These are phyloP conservation scores for Niebla homalea DNA, from an alignment of 495 filamentous ascomycete species.

Conservation along the genomic window DNA sequence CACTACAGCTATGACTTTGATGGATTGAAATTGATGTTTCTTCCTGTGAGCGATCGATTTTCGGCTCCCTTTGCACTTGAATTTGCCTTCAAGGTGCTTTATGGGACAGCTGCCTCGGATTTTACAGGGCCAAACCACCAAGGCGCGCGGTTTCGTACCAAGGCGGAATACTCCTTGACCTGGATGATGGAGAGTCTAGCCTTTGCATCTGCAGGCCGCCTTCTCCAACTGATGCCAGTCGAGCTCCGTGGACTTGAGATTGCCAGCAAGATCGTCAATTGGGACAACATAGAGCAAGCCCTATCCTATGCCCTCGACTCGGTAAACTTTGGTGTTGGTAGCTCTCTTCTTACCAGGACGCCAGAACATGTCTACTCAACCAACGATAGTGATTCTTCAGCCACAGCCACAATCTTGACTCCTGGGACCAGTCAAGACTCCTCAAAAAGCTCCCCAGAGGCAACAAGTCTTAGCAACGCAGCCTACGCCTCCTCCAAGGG, in stretches of 20 bases:
- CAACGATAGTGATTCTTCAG: constrained; percentile 20
- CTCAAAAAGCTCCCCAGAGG: not conserved
- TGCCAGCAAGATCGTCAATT: constrained; percentile 32
- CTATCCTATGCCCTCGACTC: constrained; percentile 28
- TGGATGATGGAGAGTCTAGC: constrained; percentile 36
- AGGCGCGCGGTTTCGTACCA: constrained; percentile 8
- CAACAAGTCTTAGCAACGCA: not conserved
- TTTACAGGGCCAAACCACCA: constrained; percentile 6
- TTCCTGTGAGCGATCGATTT: constrained; percentile 35
- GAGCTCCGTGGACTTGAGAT: constrained; percentile 31
- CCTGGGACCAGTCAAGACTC: constrained; percentile 25
- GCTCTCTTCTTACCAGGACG: not conserved
- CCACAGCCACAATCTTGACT: constrained; percentile 7
- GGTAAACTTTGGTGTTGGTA: constrained; percentile 24
- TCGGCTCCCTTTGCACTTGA: constrained; percentile 35
- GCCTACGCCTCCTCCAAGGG: not conserved
- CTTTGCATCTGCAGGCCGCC: constrained; percentile 38
- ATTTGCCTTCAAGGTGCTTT: constrained; percentile 33
- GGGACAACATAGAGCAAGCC: constrained; percentile 40
- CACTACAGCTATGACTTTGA: constrained; percentile 7
- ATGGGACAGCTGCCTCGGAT: constrained; percentile 28
- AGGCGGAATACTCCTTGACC: constrained; percentile 20
- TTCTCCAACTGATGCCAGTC: constrained; percentile 33
- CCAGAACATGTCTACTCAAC: not conserved
- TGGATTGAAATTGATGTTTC: constrained; percentile 21